Base-by-base conservation (phyloP, 139 green algal genomes). In the Auxenochlorella pyrenoidosa region DNA sequence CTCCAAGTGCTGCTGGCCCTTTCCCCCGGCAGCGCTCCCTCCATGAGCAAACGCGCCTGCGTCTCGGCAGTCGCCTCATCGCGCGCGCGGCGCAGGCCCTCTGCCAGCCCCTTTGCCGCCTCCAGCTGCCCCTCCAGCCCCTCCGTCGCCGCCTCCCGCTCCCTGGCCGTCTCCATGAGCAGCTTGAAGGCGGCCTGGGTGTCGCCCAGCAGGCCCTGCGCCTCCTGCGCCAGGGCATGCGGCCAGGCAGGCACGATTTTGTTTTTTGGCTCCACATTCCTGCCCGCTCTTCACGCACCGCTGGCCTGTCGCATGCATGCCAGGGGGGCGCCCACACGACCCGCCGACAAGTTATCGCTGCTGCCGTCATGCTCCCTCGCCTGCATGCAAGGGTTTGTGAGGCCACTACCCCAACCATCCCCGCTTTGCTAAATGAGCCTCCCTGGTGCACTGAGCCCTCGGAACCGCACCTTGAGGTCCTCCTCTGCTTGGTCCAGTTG, bases 121-220 rank as follows among this genome's bases (percentile, higher is more conserved):
- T 68, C 75, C 26, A 58, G 63, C 75, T 84, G 85, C 41, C 22
- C n/a, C 63, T 88, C 60, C 41, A 71, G 32, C 60, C 16, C 26
- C 41, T 83, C 85, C 43, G 44, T 26, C 19, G 32, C 60, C 24
- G n/a, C 75, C 41, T 88, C 75, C 59, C 77, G 77, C 60, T 88
- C 85, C 75, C 70, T 58, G 5, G 71, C 75, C 22, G 60, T 71
- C 36, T 68, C 60, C 85, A 88, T 79, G 75, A 88, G 63, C 75
- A 79, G 43, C 75, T 84, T 77, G 75, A 68, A 75, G 38, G 75
- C 85, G 6, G n/a, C 60, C 60, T 88, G 75, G 5, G 85, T 58
- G 75, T 85, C 85, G 12, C 32, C 40, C 75, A 88, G 75, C 75
- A 60, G 60, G 34, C 75, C 60, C 16, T 65, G 65, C 63, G 63